These are phyloP conservation scores for Elaphomyces granulatus DNA, from an alignment of 495 filamentous ascomycete genomes.

Conservation along the genomic window DNA sequence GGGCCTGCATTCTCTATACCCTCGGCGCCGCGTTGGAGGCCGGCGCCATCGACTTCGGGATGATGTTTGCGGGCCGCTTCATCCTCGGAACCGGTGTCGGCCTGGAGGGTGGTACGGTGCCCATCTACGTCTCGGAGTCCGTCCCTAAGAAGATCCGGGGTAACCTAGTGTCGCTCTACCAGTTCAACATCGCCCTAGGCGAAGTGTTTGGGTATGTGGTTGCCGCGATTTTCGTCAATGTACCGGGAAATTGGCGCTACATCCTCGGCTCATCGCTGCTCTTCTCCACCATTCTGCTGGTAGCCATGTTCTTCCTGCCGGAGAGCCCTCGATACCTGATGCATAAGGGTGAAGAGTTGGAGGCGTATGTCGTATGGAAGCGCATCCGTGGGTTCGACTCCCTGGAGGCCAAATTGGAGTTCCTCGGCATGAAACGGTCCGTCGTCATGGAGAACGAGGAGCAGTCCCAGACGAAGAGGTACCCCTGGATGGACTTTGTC, in stretches of 20 bases:
- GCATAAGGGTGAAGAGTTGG: slow-evolving; percentile 34
- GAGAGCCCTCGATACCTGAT: slow-evolving; percentile 43
- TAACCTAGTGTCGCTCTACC: slow-evolving; percentile 47
- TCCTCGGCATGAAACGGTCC: slow-evolving; percentile 46
- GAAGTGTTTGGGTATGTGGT: slow-evolving; percentile 49
- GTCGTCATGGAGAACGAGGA: slow-evolving; percentile 32
- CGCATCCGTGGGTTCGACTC: slow-evolving; percentile 39
- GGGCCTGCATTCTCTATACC: slow-evolving; percentile 42
- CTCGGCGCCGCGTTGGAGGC: slow-evolving; percentile 45
- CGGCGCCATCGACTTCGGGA: slow-evolving; percentile 42
- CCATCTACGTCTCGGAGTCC: slow-evolving; percentile 39
- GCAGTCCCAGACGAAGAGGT: slow-evolving; percentile 26
- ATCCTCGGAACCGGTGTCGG: slow-evolving; percentile 47
- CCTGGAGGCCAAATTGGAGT: slow-evolving; percentile 39
- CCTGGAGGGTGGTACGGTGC: slow-evolving; percentile 46
- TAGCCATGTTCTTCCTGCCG: slow-evolving; percentile 45
- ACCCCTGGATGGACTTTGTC: slow-evolving; percentile 48
- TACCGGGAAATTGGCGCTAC: slow-evolving; percentile 47
- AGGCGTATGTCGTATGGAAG: slow-evolving; percentile 46
- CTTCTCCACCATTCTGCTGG: slow-evolving; percentile 45
- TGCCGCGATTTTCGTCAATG: slow-evolving; percentile 44
- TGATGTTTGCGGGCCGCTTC: slow-evolving; percentile 45
- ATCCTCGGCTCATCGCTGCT: slow-evolving; percentile 50
- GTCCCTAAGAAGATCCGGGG: slow-evolving; percentile 41
- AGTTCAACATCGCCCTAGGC: slow-evolving; percentile 49